phyloP scores from a whole-genome alignment of 73 alveolate species.

The Paramecium bursaria region DNA sequence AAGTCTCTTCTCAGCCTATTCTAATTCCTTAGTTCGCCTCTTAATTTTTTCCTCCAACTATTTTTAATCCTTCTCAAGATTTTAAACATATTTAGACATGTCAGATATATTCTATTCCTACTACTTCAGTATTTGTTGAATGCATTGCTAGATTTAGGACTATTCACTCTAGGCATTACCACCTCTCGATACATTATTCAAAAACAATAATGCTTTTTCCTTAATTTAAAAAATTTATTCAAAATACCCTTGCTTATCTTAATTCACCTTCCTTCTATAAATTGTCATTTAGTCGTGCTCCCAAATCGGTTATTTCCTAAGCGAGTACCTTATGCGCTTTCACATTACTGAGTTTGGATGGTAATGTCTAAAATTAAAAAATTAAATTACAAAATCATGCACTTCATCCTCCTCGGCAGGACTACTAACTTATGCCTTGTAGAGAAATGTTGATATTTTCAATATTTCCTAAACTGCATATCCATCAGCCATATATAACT shows the following conservation, averaged over 20 bases:
- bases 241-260: conserved; percentile 85
- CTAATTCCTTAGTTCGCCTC: conserved; percentile 45
- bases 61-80: conserved; percentile 48
- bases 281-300: conserved; percentile 93
- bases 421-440: conserved; percentile 90
- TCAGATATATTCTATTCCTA: conserved; percentile 35
- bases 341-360: conserved; percentile 78
- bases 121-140: conserved; percentile 43
- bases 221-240: background rate
- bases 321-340: conserved; percentile 88
- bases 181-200: conserved; percentile 40
- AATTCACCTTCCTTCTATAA: conserved; percentile 95
- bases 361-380: conserved; percentile 57
- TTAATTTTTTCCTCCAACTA: conserved; percentile 11
- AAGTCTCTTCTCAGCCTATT: conserved; percentile 48
- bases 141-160: conserved; percentile 37
- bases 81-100: conserved; percentile 43
- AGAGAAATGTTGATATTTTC: conserved; percentile 94
- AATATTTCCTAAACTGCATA: conserved; percentile 97
- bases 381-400: conserved; percentile 71
- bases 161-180: conserved; percentile 30
- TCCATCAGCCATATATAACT: conserved; percentile 97
- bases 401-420: conserved; percentile 83
- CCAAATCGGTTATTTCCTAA: conserved; percentile 91
- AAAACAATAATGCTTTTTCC: conserved; percentile 60